phyloP scores from a whole-genome alignment of 2,329 filamentous ascomycete genomes.

The Aspergillus sp. region DNA sequence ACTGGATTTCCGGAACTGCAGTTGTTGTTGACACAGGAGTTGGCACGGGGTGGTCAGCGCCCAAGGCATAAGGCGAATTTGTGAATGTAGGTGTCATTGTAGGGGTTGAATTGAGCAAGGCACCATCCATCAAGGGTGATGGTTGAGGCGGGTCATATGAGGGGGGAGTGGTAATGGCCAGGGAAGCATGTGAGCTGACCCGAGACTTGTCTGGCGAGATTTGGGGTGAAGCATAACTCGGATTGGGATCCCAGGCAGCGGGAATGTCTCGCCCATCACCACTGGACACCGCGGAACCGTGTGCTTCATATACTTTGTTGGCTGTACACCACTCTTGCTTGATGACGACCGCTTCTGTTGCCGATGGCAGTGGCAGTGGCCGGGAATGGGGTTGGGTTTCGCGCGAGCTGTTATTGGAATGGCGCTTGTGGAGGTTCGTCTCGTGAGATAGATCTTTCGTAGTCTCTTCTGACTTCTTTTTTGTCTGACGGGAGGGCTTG shows the following conservation, averaged over 20 bases:
- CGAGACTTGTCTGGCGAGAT: constrained; percentile 25
- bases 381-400: constrained; percentile 10
- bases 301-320: constrained; percentile 14
- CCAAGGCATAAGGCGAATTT: constrained; percentile 25
- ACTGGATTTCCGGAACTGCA: constrained; percentile 21
- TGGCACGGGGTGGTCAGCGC: constrained; percentile 28
- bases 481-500: constrained; percentile 45
- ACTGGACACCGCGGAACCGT: constrained; percentile 10
- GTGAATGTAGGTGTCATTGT: constrained; percentile 26
- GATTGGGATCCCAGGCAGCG: constrained; percentile 22
- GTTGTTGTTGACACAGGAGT: constrained; percentile 26
- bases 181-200: constrained; percentile 21
- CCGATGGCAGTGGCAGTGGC: constrained; percentile 9
- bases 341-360: constrained; percentile 4
- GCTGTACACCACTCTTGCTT: constrained; percentile 21
- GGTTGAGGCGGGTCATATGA: constrained; percentile 29
- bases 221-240: constrained; percentile 24
- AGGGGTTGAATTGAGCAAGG: constrained; percentile 27
- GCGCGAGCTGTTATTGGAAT: constrained; percentile 14
- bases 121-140: constrained; percentile 25
- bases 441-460: constrained; percentile 24
- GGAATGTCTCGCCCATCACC: constrained; percentile 15
- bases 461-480: constrained; percentile 37
- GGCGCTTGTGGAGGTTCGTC: constrained; percentile 17
- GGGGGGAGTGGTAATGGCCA: constrained; percentile 20